These are phyloP conservation scores for Massarina eburnea DNA, from an alignment of 2,329 filamentous ascomycete genomes.

Conservation along the genomic window DNA sequence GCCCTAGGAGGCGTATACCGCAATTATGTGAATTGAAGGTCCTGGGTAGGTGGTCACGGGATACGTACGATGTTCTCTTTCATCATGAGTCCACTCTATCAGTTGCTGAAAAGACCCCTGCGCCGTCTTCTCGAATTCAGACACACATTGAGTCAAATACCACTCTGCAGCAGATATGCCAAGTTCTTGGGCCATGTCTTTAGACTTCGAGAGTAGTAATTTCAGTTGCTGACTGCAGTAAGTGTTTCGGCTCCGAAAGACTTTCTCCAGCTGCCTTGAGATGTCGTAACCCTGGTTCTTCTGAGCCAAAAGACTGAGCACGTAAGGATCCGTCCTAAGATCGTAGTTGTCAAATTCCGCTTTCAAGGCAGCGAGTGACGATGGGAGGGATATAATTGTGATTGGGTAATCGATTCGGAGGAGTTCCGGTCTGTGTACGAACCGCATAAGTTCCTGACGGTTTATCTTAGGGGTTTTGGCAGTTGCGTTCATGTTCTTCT, in stretches of 20 bases:
- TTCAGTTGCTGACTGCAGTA: constrained; percentile 45
- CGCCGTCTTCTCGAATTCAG: constrained; percentile 22
- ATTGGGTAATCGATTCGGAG: constrained; percentile 37
- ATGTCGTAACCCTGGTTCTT: constrained; percentile 24
- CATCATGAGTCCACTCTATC: constrained; percentile 35
- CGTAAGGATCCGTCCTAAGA: constrained; percentile 44
- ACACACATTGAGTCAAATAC: constrained; percentile 44
- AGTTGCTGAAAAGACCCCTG: constrained; percentile 21
- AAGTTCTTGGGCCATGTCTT: constrained; percentile 40
- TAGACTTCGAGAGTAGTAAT: constrained; percentile 34
- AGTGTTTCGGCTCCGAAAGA: constrained; percentile 36
- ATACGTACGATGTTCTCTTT: constrained; percentile 31
- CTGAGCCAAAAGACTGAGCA: constrained; percentile 33
- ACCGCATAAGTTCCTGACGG: constrained; percentile 67
- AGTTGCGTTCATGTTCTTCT: constrained; percentile 68
- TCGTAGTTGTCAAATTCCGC: constrained; percentile 30
- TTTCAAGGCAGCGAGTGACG: constrained; percentile 19
- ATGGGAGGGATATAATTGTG: constrained; percentile 10
- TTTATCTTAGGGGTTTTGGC: constrained; percentile 70
- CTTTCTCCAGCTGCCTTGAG: constrained; percentile 25
- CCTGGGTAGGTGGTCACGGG: too few species aligned
- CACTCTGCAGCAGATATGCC: constrained; percentile 41
- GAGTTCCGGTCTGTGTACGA: constrained; percentile 68
- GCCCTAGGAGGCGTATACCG: not conserved
- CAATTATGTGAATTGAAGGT: too few species aligned